These are phyloP conservation scores for Euphorbia pulcherrima DNA, from an alignment of 345 rosid genomes.

Conservation along the genomic window DNA sequence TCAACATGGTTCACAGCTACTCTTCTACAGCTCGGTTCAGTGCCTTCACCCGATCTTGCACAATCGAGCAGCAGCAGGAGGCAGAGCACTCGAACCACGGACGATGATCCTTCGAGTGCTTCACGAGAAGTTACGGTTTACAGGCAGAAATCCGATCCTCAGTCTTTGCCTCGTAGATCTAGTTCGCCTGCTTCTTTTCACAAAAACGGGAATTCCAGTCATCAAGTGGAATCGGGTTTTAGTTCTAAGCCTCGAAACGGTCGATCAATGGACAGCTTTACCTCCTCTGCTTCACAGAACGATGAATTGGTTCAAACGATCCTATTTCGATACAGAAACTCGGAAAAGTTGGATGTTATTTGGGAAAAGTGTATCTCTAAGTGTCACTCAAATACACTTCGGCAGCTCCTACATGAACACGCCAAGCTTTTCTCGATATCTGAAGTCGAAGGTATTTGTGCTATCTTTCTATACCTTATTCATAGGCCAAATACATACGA, in stretches of 20 bases:
- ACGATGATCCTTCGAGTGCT: conserved; percentile 70
- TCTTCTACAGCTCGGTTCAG: conserved; percentile 83
- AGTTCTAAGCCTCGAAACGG: conserved; percentile 42
- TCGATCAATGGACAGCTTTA: conserved; percentile 31
- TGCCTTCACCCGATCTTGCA: conserved; percentile 68
- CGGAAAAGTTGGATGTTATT: conserved; percentile 56
- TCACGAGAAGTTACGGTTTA: conserved; percentile 55
- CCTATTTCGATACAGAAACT: conserved; percentile 42
- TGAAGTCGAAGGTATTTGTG: conserved; percentile 67
- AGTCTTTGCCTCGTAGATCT: conserved; percentile 39
- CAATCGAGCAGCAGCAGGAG: conserved; percentile 75
- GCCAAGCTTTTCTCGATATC: conserved; percentile 78
- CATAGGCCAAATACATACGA: too few relatives aligned
- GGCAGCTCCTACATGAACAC: conserved; percentile 70
- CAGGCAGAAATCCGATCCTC: conserved; percentile 56
- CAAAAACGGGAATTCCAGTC: conserved; percentile 42
- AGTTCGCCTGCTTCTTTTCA: conserved; percentile 50
- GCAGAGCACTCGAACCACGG: conserved; percentile 79
- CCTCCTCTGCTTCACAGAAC: conserved; percentile 38
- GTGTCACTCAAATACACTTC: conserved; percentile 88
- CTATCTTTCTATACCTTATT: neutral
- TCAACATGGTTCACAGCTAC: conserved; percentile 98
- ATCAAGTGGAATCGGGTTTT: conserved; percentile 35
- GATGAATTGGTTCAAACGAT: conserved; percentile 36
- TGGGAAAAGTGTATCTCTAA: conserved; percentile 80